phyloP scores from a whole-genome alignment of 2,329 filamentous ascomycete genomes.

The Cladosporium oxysporum region DNA sequence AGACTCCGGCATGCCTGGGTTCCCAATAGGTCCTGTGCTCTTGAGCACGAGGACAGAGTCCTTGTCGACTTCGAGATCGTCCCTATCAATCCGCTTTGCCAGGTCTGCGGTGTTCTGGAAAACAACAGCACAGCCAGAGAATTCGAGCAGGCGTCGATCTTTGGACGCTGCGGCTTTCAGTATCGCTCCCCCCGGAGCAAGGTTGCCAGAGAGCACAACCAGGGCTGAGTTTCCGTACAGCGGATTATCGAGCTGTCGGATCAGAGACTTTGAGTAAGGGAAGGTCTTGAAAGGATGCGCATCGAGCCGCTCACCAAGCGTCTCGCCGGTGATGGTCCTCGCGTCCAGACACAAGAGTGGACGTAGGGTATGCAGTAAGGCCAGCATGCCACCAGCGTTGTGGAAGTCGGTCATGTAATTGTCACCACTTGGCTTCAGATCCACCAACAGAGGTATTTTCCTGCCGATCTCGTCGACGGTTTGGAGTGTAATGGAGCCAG shows the following conservation, averaged over 20 bases:
- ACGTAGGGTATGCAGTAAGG: constrained; percentile 48
- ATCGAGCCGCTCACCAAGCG: constrained; percentile 50
- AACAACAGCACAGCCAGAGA: constrained; percentile 50
- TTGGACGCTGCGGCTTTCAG: constrained; percentile 56
- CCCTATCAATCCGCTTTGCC: constrained; percentile 49
- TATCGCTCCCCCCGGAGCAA: constrained; percentile 52
- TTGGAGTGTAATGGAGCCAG: constrained; percentile 48
- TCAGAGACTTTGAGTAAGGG: constrained; percentile 44
- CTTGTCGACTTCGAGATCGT: constrained; percentile 45
- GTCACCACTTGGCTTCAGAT: constrained; percentile 56
- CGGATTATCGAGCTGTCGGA: constrained; percentile 48
- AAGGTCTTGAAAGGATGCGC: constrained; percentile 46
- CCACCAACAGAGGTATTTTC: constrained; percentile 50
- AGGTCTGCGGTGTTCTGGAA: constrained; percentile 53
- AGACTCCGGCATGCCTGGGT: constrained; percentile 57
- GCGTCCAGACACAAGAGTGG: constrained; percentile 51
- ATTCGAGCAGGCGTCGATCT: constrained; percentile 46
- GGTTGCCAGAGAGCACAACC: constrained; percentile 49
- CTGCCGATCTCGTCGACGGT: constrained; percentile 52
- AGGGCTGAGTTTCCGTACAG: constrained; percentile 50
- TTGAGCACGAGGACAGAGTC: constrained; percentile 52
- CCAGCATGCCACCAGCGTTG: constrained; percentile 55
- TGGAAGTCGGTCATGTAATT: constrained; percentile 60
- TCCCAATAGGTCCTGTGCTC: constrained; percentile 53
- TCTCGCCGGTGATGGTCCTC: constrained; percentile 50